phyloP scores from a whole-genome alignment of 495 filamentous ascomycete species.

The Clavariopsis aquatica region DNA sequence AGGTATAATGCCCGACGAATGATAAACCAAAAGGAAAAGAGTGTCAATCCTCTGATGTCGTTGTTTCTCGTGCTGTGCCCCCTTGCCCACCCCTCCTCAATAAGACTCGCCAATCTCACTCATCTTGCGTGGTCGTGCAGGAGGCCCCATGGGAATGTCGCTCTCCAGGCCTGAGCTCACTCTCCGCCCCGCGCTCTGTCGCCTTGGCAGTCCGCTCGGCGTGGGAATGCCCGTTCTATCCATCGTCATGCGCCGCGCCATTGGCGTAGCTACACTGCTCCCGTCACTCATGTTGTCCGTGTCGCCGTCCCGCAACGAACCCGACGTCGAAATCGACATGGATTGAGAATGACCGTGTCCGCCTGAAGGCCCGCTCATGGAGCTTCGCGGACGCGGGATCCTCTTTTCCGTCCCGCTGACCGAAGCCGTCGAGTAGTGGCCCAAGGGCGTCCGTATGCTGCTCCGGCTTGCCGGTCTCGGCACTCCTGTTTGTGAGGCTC shows the following conservation, averaged over 20 bases:
- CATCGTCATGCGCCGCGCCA: constrained; percentile 38
- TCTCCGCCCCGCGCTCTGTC: constrained; percentile 55
- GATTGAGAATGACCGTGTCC: constrained; percentile 30
- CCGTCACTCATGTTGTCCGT: constrained; percentile 29
- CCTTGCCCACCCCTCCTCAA: constrained; percentile 40
- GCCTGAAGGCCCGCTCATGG: constrained; percentile 55
- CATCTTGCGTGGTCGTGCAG: constrained; percentile 55
- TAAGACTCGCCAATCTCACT: constrained; percentile 70
- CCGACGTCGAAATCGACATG: constrained; percentile 21
- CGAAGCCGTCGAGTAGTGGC: constrained; percentile 46
- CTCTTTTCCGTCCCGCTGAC: constrained; percentile 41
- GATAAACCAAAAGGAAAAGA: constrained; percentile 21
- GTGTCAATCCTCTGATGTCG: constrained; percentile 4
- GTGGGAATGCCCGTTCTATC: constrained; percentile 38
- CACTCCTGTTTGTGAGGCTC: constrained; percentile 50
- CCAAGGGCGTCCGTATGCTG: constrained; percentile 69
- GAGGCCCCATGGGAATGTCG: constrained; percentile 55
- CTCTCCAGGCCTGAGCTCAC: constrained; percentile 50
- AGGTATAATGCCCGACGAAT: constrained; percentile 29
- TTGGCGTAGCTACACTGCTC: constrained; percentile 34
- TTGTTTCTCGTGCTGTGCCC: constrained; percentile 5
- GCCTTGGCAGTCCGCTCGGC: constrained; percentile 40
- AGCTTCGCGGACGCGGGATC: constrained; percentile 55
- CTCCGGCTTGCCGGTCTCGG: constrained; percentile 66
- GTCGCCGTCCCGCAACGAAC: constrained; percentile 26